A percentile compares a stretch with the other conserved stretches of the same genome.
These are phyloP conservation scores for Rhodotorula paludigena DNA, from an alignment of 768 basidiomycete genomes.

Conservation along the genomic window DNA sequence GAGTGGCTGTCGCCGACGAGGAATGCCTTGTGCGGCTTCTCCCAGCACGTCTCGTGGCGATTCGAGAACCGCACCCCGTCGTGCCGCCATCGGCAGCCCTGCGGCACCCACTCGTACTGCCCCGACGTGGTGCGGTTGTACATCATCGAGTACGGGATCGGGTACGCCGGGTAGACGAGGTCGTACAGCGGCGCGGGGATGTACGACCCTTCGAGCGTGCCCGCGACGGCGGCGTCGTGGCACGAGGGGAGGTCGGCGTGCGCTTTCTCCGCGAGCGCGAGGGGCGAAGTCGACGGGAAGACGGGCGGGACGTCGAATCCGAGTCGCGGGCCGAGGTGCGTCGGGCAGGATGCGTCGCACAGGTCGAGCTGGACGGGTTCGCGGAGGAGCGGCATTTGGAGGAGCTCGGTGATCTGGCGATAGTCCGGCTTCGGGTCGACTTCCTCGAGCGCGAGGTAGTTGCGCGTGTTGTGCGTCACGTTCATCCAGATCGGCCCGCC, in stretches of 20 bases:
- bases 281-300: background rate
- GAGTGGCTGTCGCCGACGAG: slow-evolving; percentile 25
- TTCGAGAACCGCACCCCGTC: slow-evolving; percentile 18
- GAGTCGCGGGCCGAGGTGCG: background rate
- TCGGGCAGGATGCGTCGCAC: background rate
- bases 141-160: background rate
- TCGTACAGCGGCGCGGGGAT: background rate
- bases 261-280: no score
- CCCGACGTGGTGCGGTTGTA: slow-evolving; percentile 18
- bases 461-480: background rate
- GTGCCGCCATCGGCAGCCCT: slow-evolving; percentile 1
- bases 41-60: slow-evolving; percentile 14
- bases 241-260: background rate
- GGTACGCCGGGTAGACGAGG: background rate
- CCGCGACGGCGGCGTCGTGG: background rate
- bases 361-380: slow-evolving; percentile 12
- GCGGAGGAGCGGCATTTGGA: background rate
- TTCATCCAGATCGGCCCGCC: slow-evolving; percentile 12
- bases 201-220: background rate
- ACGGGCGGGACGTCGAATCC: background rate
- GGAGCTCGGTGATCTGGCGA: background rate
- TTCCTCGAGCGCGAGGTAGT: slow-evolving; percentile 12
- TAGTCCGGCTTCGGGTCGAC: background rate
- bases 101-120: slow-evolving; percentile 9
- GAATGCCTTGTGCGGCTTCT: background rate